phyloP scores from a whole-genome alignment of 2,329 filamentous ascomycete species.

The Ophiostoma australiae region DNA sequence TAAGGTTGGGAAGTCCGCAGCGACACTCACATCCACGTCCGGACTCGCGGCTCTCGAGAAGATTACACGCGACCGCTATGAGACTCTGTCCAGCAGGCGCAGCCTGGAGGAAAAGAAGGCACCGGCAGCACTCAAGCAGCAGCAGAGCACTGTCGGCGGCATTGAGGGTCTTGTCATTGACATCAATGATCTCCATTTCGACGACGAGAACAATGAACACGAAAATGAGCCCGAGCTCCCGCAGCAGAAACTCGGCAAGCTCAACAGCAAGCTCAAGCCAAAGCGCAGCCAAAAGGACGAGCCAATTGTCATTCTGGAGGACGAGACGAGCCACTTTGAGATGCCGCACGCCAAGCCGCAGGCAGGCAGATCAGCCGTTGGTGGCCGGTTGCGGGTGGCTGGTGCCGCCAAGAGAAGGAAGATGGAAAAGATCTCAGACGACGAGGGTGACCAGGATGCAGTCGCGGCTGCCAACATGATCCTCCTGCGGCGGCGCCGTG shows the following conservation, averaged over 20 bases:
- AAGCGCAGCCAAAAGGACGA: conserved; percentile 5
- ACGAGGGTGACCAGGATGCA: conserved; percentile 1
- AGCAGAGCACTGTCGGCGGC: not conserved
- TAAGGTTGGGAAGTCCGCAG: not conserved
- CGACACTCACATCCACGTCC: not conserved
- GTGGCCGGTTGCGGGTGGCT: not conserved
- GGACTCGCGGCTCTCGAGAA: not conserved
- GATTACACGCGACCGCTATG: conserved; percentile 19
- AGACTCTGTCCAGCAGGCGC: conserved; percentile 21
- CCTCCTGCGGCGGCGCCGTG: conserved; percentile 21
- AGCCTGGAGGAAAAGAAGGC: not conserved
- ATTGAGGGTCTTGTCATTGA: conserved; percentile 22
- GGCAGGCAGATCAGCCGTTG: not conserved
- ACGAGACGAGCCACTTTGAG: conserved; percentile 22
- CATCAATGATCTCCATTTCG: conserved; percentile 12
- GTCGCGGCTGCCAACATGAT: conserved; percentile 5
- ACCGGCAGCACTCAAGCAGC: not conserved
- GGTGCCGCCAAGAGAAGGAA: not conserved
- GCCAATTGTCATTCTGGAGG: conserved; percentile 17
- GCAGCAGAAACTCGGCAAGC: conserved; percentile 12
- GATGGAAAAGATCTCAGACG: not conserved
- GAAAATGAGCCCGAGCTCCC: conserved; percentile 20
- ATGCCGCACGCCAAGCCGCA: conserved; percentile 6
- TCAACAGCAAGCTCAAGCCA: not conserved
- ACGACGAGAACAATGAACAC: not conserved